Percentiles rank a stretch among this genome's conserved stretches.
Evolutionary conservation across 2,329 filamentous ascomycete species (phyloP).

Genomic region (Trichoderma sp.): DNA sequence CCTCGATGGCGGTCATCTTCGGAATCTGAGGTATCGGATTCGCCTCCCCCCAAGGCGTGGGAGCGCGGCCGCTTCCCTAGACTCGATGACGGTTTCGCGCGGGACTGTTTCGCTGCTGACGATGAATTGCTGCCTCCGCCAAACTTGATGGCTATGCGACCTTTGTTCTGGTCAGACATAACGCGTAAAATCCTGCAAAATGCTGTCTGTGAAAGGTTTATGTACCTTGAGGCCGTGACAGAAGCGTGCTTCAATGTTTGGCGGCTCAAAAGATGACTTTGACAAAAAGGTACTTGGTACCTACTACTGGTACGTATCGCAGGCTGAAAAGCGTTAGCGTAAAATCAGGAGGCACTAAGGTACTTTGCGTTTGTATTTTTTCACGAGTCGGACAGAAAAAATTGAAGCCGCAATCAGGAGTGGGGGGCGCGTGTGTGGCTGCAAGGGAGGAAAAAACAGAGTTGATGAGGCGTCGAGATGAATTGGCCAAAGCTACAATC

Average conservation of each 20-base stretch:
- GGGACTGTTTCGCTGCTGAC: constrained; percentile 28
- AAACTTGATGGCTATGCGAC: constrained; percentile 51
- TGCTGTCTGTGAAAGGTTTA: not conserved
- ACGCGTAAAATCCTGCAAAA: constrained; percentile 10
- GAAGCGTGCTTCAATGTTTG: not conserved
- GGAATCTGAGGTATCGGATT: constrained; percentile 42
- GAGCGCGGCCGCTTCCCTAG: constrained; percentile 50
- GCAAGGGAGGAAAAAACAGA: not conserved
- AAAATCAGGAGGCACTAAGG: not conserved
- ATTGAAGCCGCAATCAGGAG: not conserved
- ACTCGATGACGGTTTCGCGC: constrained; percentile 41
- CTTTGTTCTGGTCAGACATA: constrained; percentile 40
- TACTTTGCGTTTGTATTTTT: not conserved
- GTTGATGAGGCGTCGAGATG: not conserved
- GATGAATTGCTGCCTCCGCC: constrained; percentile 33
- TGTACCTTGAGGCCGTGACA: not conserved
- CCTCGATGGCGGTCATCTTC: constrained; percentile 29
- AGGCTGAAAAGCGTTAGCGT: not conserved
- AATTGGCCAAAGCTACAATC: not conserved
- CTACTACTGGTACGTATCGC: not conserved
- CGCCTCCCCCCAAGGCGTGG: constrained; percentile 40
- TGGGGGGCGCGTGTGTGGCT: not conserved
- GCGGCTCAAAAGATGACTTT: constrained; percentile 2
- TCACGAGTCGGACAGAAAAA: not conserved
- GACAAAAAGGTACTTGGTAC: not conserved